Evolutionary conservation across 305 asterid genomes (phyloP).

Genomic region (Fraxinus angustifolia): DNA sequence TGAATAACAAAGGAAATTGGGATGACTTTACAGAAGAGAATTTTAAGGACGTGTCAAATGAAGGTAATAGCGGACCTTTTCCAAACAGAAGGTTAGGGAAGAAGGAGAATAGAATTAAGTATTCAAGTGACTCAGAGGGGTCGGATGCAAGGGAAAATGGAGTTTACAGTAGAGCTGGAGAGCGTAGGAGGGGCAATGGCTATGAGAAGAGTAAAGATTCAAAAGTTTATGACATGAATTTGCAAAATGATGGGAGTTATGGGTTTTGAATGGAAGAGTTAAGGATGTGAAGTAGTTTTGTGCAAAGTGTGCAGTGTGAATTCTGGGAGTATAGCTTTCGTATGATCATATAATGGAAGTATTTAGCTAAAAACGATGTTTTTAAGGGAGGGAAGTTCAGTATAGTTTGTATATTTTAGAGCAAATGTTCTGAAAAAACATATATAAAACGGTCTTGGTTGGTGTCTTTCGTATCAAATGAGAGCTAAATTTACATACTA

Average conservation of each 20-base stretch:
- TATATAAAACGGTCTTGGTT: not conserved
- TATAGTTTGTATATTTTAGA: not conserved
- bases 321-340: not conserved
- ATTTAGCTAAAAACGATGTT: not conserved
- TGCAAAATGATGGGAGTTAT: constrained; percentile 37
- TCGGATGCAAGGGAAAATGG: constrained; percentile 20
- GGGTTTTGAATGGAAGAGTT: constrained; percentile 37
- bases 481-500: constrained; percentile 15
- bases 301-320: not conserved
- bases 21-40: constrained; percentile 15
- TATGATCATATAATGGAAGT: constrained; percentile 16
- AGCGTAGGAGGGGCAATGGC: constrained; percentile 19
- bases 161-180: constrained; percentile 15
- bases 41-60: constrained; percentile 21
- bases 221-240: constrained; percentile 50
- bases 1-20: constrained; percentile 27
- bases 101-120: constrained; percentile 31
- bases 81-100: constrained; percentile 25
- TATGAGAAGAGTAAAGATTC: constrained; percentile 28
- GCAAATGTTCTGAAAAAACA: not conserved
- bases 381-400: not conserved
- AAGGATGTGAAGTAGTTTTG: constrained; percentile 14
- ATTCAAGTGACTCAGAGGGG: constrained; percentile 23
- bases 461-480: not conserved
- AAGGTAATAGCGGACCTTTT: constrained; percentile 22